Base-by-base conservation (phyloP, 2,329 filamentous ascomycete genomes). In the Aspergillus hortae region DNA sequence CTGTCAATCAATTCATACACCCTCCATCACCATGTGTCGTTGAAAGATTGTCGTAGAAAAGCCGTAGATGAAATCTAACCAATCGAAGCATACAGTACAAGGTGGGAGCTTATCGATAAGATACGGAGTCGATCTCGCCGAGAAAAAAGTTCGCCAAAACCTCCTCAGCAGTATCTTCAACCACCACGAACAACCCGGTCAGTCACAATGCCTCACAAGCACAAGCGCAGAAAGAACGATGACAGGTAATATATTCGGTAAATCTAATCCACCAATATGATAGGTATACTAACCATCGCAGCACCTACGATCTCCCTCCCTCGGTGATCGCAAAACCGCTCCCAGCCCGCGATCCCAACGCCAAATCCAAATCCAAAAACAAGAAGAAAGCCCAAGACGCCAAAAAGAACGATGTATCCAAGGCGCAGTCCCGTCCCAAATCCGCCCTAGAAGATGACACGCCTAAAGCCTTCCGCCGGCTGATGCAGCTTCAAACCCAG, bases 391-490 rank as follows among this genome's bases (percentile, higher is more conserved):
- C 55, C 60, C 54, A 73, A 69, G 54, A 63, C 57, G 42, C 48
- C 52, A 68, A 69, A 59, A 63, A 82, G 74, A 63, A 78, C 71
- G 67, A 42, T 12, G 3, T 9, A n/a, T 12, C 12, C 6, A 38
- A 42, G 42, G 12, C 40, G 19, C 50, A 54, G 27, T 43, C 54
- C 14, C 59, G 61, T 7, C 54, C 36, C 51, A 69, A 69, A 70
- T 68, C 27, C 77, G 58, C 56, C 32, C 47, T 56, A 33, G 70
- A 81, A 36, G 86, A 95, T 68, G 94, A 97, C 73, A 92, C 89
- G 1, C 94, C 94, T 0, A 88, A 90, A 60, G 90, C 88, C 1
- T 99, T 99, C 71, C 83, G 84, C 56, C 85, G 91, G 11, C 75
- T 97, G 56, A 94, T 97, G 88, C 84, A 88, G 32, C 82, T 85